A percentile compares a stretch with the other conserved stretches of the same genome.
Conservation (phyloP, 768 basidiomycete species). For the Naganishia friedmannii region DNA sequence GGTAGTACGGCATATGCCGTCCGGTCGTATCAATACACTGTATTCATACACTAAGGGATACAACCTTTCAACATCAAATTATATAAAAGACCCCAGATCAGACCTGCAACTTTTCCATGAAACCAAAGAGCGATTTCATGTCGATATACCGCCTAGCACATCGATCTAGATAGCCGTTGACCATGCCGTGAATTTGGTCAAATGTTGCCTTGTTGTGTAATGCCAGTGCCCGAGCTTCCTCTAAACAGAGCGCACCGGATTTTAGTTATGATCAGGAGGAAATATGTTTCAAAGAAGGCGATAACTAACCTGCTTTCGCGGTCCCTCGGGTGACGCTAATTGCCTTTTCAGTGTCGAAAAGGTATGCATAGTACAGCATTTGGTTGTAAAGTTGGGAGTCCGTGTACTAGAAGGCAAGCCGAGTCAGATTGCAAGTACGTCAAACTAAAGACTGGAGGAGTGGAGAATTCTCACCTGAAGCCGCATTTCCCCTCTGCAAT, state of each 20-base stretch:
- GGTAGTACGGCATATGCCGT: too few species aligned
- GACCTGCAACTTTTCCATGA: slow-evolving; percentile 57
- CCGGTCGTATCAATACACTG: too few species aligned
- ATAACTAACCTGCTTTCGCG: slow-evolving; percentile 47
- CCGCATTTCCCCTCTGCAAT: slow-evolving; percentile 67
- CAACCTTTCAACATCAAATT: slow-evolving; percentile 1
- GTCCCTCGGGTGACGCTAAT: slow-evolving; percentile 59
- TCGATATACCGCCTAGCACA: slow-evolving; percentile 89
- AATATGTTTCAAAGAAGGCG: slow-evolving; percentile 24
- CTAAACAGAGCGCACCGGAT: slow-evolving; percentile 52
- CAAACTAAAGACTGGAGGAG: neutral
- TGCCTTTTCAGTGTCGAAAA: slow-evolving; percentile 73
- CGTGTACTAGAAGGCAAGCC: slow-evolving; percentile 62
- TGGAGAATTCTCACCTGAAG: slow-evolving; percentile 63
- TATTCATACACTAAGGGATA: slow-evolving; percentile 7
- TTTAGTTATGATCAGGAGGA: neutral
- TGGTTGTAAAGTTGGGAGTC: slow-evolving; percentile 86
- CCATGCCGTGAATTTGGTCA: slow-evolving; percentile 58
- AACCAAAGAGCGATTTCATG: slow-evolving; percentile 72
- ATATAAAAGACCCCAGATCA: slow-evolving; percentile 14
- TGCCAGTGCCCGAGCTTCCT: slow-evolving; percentile 60
- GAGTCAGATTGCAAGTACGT: neutral
- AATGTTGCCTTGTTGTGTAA: slow-evolving; percentile 60
- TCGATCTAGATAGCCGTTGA: slow-evolving; percentile 76
- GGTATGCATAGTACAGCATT: slow-evolving; percentile 71